Conservation (phyloP, 371 early-diverging fungal species). For the Mortierella sp. region DNA sequence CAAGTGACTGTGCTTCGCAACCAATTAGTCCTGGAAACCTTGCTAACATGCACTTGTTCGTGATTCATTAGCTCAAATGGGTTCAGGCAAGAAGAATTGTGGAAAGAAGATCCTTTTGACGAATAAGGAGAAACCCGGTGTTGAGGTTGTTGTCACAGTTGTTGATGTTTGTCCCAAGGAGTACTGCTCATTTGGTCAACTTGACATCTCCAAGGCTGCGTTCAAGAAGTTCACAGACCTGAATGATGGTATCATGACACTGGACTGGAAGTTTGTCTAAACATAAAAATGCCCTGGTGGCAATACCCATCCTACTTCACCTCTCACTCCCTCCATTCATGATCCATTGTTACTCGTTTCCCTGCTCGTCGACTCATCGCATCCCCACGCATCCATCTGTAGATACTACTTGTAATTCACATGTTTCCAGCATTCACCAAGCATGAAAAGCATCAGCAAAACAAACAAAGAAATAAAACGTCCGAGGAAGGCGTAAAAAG, state of each 20-base stretch:
- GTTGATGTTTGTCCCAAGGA: constrained; percentile 45
- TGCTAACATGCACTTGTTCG: background rate
- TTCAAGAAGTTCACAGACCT: constrained; percentile 40
- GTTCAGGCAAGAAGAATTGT: constrained; percentile 27
- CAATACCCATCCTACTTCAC: too few relatives aligned
- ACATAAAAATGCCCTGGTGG: too few relatives aligned
- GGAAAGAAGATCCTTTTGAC: constrained; percentile 34
- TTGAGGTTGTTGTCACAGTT: constrained; percentile 31
- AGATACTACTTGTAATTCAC: too few relatives aligned
- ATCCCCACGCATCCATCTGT: too few relatives aligned
- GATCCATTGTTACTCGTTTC: too few relatives aligned
- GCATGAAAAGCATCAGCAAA: too few relatives aligned
- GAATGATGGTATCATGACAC: constrained; percentile 21
- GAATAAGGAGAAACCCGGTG: constrained; percentile 19
- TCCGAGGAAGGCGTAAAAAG: too few relatives aligned
- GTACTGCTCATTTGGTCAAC: constrained; percentile 38
- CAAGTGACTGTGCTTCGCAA: background rate
- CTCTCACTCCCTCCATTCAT: too few relatives aligned
- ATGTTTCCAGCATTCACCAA: too few relatives aligned
- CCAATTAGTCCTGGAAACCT: background rate
- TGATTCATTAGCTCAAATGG: constrained; percentile 37
- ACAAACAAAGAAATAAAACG: too few relatives aligned
- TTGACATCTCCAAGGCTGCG: constrained; percentile 36
- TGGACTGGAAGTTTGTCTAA: constrained; percentile 31
- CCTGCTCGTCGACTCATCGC: too few relatives aligned